phyloP scores from a whole-genome alignment of 495 filamentous ascomycete species.

The Lineolata rhizophorae region DNA sequence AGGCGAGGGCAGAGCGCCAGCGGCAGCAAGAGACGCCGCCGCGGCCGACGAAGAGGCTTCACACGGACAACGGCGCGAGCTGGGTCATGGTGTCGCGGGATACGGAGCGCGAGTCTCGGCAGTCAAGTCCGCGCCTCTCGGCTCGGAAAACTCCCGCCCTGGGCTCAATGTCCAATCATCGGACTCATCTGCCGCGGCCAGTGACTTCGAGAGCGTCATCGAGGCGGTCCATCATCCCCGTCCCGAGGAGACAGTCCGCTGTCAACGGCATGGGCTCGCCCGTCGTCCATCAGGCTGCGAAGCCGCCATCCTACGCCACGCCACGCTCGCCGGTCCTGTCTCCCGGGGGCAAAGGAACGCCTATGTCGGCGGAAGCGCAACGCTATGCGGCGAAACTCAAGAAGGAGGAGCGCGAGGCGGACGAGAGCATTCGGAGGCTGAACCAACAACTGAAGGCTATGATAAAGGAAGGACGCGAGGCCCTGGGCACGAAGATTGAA shows the following conservation, averaged over 20 bases:
- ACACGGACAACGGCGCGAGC: constrained; percentile 25
- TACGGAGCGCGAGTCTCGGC: constrained; percentile 7
- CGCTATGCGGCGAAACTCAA: constrained; percentile 40
- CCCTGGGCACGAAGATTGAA: constrained; percentile 57
- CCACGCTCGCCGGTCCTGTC: constrained; percentile 9
- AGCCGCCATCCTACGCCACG: too few relatives aligned
- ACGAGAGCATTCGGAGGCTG: constrained; percentile 53
- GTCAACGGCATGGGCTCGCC: constrained; percentile 3
- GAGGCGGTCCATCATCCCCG: not conserved
- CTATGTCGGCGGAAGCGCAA: constrained; percentile 37
- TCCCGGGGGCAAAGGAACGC: constrained; percentile 9
- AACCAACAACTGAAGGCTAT: constrained; percentile 59
- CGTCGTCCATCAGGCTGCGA: not conserved
- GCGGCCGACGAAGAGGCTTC: constrained; percentile 27
- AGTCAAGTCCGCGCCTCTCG: constrained; percentile 9
- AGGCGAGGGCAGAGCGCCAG: too few relatives aligned
- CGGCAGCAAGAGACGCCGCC: constrained; percentile 14
- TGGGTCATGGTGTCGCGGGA: constrained; percentile 53
- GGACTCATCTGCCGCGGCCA: constrained; percentile 10
- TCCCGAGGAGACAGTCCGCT: constrained; percentile 11
- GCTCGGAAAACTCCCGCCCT: constrained; percentile 4
- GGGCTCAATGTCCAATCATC: not conserved
- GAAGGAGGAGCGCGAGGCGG: constrained; percentile 54
- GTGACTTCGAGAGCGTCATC: constrained; percentile 8
- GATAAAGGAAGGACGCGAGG: constrained; percentile 76